Base-by-base conservation (phyloP, 352 stramenopile genomes). In the Phytophthora parvispora region DNA sequence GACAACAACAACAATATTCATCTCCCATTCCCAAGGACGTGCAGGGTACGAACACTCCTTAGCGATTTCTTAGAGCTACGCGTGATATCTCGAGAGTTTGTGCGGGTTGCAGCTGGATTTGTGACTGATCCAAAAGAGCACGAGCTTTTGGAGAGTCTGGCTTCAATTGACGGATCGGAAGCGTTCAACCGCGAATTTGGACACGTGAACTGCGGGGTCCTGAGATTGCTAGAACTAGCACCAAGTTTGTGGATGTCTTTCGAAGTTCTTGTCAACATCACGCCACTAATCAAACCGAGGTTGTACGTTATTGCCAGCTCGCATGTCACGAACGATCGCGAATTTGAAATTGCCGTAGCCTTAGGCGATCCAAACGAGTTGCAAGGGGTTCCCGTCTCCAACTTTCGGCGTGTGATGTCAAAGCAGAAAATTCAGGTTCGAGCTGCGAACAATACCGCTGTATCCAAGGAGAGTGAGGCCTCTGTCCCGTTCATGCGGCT, bases 261-360 rank as follows among this genome's bases (percentile, higher is more conserved):
- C n/a, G 67, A 76, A 42, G 93, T 99, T 27, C 83, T 99, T 18
- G 77, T 87, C 48, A 85, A 95, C 57, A 64, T 98, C 24, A 83
- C 87, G 28, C 93, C 93, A 13, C 70, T 86, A 25, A 81, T 99
- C 28, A 89, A 97, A 60, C 94, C 97, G 9, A 83, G 97, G 1
- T 91, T 96, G 52, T 99, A 98, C 74, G 98, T 95, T 1, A 98
- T 99, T 60, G 89, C 92, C 1, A 98, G 91, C 1, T 98, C 91
- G 12, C 51, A n/a, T 76, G 81, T 15, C 66, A 66, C 42, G 64
- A 90, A 27, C 73, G 85, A 93, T 5, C 82, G 78, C 2, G 74
- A 78, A 4, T 86, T n/a, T n/a, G n/a, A n/a, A n/a, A n/a, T n/a
- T n/a, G n/a, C n/a, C n/a, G n/a, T n/a, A n/a, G n/a, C n/a, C n/a